phyloP scores from a whole-genome alignment of 768 basidiomycete genomes.

The Boletus sp. region DNA sequence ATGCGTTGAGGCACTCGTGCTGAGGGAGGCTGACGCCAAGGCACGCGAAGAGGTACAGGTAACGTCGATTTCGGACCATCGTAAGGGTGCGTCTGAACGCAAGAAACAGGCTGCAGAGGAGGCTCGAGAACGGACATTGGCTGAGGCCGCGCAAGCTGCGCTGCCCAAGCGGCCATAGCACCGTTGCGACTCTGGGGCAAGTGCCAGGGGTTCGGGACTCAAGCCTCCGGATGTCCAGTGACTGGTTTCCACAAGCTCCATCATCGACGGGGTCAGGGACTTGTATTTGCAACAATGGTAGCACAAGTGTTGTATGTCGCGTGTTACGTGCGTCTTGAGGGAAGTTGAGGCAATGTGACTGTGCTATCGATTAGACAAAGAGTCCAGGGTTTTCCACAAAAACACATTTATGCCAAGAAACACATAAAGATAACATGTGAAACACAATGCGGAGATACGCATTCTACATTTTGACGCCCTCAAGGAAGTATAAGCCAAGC shows the following conservation, averaged over 20 bases:
- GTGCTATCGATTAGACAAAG: background rate
- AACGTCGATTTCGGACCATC: background rate
- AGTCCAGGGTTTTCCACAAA: background rate
- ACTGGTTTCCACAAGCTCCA: background rate
- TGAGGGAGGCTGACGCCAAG: slow-evolving; percentile 22
- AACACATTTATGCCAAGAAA: background rate
- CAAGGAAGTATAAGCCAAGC: slow-evolving; percentile 40
- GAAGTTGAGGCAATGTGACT: background rate
- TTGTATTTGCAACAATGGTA: background rate
- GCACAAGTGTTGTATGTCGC: background rate
- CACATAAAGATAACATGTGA: background rate
- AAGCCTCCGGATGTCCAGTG: background rate
- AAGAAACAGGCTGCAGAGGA: slow-evolving; percentile 24
- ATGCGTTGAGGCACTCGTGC: slow-evolving; percentile 19
- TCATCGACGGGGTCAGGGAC: background rate
- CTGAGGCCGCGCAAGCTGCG: slow-evolving; percentile 30
- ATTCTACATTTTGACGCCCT: slow-evolving; percentile 1
- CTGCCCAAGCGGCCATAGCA: slow-evolving; percentile 18
- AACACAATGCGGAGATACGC: background rate
- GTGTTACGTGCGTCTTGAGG: background rate
- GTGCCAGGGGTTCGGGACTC: background rate
- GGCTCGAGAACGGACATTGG: slow-evolving; percentile 29
- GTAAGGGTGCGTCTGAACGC: background rate
- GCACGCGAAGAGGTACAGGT: slow-evolving; percentile 19
- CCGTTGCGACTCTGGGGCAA: background rate